These are phyloP conservation scores for Alternaria dauci DNA, from an alignment of 2,329 filamentous ascomycete genomes.

Conservation along the genomic window DNA sequence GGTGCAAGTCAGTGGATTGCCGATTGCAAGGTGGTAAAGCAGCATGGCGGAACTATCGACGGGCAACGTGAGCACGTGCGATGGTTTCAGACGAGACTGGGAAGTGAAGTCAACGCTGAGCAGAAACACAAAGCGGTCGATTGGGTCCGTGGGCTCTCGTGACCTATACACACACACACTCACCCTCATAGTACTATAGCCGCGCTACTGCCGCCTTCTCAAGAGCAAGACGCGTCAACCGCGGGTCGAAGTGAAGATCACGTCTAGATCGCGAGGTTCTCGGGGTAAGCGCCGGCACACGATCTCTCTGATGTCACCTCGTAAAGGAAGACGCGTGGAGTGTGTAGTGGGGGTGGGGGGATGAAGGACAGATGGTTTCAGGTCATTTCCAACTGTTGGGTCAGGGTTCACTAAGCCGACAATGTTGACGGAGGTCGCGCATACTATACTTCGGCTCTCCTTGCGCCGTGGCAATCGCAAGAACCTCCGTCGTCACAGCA, in stretches of 20 bases:
- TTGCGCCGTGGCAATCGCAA: slow-evolving; percentile 28
- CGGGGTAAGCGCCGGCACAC: slow-evolving; percentile 33
- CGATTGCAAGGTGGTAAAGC: slow-evolving; percentile 3
- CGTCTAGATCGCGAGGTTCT: slow-evolving; percentile 15
- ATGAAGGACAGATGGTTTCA: slow-evolving; percentile 36
- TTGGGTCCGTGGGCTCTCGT: slow-evolving; percentile 25
- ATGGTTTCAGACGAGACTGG: slow-evolving; percentile 10
- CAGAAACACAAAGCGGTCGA: slow-evolving; percentile 19
- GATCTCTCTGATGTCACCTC: slow-evolving; percentile 32
- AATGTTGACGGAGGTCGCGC: slow-evolving; percentile 21
- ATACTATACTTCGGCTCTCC: slow-evolving; percentile 28
- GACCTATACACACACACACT: slow-evolving; percentile 43
- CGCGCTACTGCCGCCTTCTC: slow-evolving; percentile 33
- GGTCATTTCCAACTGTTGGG: slow-evolving; percentile 21
- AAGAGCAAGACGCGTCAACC: slow-evolving; percentile 28
- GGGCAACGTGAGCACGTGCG: slow-evolving; percentile 16
- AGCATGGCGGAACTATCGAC: slow-evolving; percentile 16
- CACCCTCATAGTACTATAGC: slow-evolving; percentile 46
- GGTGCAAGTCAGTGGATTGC: slow-evolving; percentile 36
- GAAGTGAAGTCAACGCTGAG: slow-evolving; percentile 17
- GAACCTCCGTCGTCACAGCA: slow-evolving; percentile 30
- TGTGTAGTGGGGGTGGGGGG: slow-evolving; percentile 38
- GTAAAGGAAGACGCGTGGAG: slow-evolving; percentile 32
- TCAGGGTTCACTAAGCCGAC: slow-evolving; percentile 30
- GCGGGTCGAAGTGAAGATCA: slow-evolving; percentile 24